These are phyloP conservation scores for Xylaria bambusicola DNA, from an alignment of 495 filamentous ascomycete genomes.

Conservation along the genomic window DNA sequence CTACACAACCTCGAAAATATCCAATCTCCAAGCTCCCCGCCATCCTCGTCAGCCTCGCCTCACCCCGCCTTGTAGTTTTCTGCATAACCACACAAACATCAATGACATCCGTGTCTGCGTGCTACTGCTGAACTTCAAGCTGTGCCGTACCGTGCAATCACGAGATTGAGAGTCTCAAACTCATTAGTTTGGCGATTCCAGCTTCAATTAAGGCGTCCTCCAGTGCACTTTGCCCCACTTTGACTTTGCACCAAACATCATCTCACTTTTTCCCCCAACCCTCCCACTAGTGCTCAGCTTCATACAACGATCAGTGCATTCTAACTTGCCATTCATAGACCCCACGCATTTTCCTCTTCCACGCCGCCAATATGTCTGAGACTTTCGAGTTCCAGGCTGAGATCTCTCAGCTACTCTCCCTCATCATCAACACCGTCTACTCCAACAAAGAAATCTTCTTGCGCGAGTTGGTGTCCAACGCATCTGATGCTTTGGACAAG, in stretches of 20 bases:
- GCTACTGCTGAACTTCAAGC: background rate
- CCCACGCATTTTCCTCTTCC: background rate
- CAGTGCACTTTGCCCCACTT: too few relatives aligned
- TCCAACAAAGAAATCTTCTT: slow-evolving; percentile 99
- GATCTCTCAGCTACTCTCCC: slow-evolving; percentile 98
- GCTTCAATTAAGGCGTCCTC: too few relatives aligned
- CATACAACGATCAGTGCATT: background rate
- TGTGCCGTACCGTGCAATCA: too few relatives aligned
- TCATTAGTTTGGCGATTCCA: too few relatives aligned
- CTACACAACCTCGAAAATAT: background rate
- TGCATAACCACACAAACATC: background rate
- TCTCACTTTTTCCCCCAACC: background rate
- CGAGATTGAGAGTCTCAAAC: too few relatives aligned
- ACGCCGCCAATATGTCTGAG: slow-evolving; percentile 73
- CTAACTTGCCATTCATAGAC: background rate
- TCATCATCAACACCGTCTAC: slow-evolving; percentile 99
- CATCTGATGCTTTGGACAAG: slow-evolving; percentile 98
- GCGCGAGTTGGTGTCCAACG: slow-evolving; percentile 95
- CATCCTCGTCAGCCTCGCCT: slow-evolving; percentile 31
- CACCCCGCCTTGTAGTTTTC: background rate
- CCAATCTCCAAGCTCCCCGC: slow-evolving; percentile 4
- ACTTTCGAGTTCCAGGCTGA: slow-evolving; percentile 99
- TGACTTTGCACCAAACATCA: background rate
- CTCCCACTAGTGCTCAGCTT: background rate
- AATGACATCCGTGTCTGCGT: too few relatives aligned